These are phyloP conservation scores for Wickerhamiella sergipiensis DNA, from an alignment of 805 yeast genomes.

Conservation along the genomic window DNA sequence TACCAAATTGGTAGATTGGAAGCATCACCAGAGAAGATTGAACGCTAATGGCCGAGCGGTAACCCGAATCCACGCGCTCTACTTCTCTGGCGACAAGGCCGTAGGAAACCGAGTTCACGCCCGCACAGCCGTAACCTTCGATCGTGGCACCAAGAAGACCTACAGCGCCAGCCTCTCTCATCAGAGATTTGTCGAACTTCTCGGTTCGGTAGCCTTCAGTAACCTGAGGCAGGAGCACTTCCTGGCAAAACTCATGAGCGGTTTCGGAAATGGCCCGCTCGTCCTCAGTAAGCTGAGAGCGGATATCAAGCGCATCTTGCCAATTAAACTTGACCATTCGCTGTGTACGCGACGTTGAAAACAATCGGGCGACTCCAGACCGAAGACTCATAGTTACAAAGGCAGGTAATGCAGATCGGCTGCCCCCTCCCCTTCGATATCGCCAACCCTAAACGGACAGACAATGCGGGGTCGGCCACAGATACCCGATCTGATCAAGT, in stretches of 20 bases:
- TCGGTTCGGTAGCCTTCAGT: conserved; percentile 30
- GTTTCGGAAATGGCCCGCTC: conserved; percentile 26
- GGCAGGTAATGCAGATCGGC: not conserved
- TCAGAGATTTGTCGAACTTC: conserved; percentile 23
- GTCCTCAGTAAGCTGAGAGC: conserved; percentile 26
- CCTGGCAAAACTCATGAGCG: conserved; percentile 28
- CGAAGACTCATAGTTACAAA: not conserved
- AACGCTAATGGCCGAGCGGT: conserved; percentile 31
- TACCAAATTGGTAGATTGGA: conserved; percentile 29
- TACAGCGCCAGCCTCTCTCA: conserved; percentile 30
- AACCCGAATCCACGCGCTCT: conserved; percentile 33
- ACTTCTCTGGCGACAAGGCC: conserved; percentile 33
- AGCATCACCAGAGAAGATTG: conserved; percentile 34
- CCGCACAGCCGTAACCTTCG: conserved; percentile 32
- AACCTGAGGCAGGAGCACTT: conserved; percentile 27
- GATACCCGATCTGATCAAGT: not conserved
- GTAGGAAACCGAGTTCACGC: conserved; percentile 30
- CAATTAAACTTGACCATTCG: conserved; percentile 21
- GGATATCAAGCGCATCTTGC: conserved; percentile 27
- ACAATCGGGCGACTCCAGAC: not conserved
- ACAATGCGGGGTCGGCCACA: not conserved
- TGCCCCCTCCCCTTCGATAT: too few species aligned
- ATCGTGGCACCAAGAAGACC: conserved; percentile 31
- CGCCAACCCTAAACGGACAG: not conserved
- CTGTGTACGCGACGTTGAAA: not conserved